A percentile compares a stretch with the other conserved stretches of the same genome.
Evolutionary conservation across 768 basidiomycete species (phyloP).

Genomic region (Phaeotremella skinneri): DNA sequence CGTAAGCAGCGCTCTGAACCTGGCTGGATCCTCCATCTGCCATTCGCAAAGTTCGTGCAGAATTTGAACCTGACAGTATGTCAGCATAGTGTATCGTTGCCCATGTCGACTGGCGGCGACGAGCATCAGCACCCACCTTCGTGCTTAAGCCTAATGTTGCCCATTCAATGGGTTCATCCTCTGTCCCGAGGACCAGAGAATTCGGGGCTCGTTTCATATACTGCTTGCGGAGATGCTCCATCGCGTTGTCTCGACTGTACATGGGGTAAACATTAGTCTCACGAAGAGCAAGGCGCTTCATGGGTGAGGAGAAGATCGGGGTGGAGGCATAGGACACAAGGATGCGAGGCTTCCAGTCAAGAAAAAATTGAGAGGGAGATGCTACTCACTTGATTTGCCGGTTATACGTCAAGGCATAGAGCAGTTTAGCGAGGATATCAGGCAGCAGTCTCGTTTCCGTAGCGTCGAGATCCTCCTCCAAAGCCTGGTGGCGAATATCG

Average conservation of each 20-base stretch:
- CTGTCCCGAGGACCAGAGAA: constrained; percentile 30
- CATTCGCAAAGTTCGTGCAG: constrained; percentile 52
- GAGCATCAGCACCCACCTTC: constrained; percentile 29
- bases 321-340: no score
- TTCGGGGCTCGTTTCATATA: constrained; percentile 38
- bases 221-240: constrained; percentile 44
- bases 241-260: constrained; percentile 42
- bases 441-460: constrained; percentile 37
- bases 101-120: background rate
- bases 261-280: background rate
- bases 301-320: background rate
- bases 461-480: constrained; percentile 46
- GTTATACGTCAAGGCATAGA: constrained; percentile 50
- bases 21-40: constrained; percentile 48
- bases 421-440: constrained; percentile 44
- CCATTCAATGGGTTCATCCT: constrained; percentile 44
- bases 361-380: no score
- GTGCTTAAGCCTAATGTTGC: constrained; percentile 40
- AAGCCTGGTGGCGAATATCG: constrained; percentile 16
- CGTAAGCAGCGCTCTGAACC: constrained; percentile 48
- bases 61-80: constrained; percentile 37
- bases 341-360: no score
- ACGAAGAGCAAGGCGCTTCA: background rate
- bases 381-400: constrained; percentile 45
- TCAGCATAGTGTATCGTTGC: background rate